Conservation (phyloP, 768 basidiomycete species). For the Clathrus columnatus region DNA sequence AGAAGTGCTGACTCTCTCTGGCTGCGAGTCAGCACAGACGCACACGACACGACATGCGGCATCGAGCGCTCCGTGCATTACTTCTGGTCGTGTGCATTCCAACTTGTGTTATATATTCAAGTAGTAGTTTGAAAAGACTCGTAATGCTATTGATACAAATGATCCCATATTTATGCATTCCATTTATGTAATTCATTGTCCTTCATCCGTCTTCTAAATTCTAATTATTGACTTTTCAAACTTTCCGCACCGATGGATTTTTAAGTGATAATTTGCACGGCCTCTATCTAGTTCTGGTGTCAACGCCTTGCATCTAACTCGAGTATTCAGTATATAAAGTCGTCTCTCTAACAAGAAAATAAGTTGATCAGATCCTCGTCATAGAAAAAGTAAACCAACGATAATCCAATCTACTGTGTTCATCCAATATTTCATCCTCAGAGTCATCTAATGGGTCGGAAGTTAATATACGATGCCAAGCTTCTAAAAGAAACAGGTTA, state of each 20-base stretch:
- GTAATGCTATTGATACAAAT: background rate
- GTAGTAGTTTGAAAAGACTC: too few relatives aligned
- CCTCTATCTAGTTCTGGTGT: constrained; percentile 1
- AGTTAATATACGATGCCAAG: constrained; percentile 59
- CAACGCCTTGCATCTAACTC: background rate
- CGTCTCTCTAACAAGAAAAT: constrained; percentile 1
- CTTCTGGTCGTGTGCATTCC: too few relatives aligned
- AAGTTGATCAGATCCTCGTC: background rate
- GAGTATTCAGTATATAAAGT: constrained; percentile 1
- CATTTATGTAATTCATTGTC: too few relatives aligned
- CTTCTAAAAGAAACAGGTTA: constrained; percentile 36
- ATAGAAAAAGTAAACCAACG: constrained; percentile 32
- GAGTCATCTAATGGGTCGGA: constrained; percentile 71
- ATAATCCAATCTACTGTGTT: constrained; percentile 57
- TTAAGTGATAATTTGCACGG: background rate
- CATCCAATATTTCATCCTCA: constrained; percentile 57
- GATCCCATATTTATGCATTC: background rate
- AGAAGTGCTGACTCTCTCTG: too few relatives aligned
- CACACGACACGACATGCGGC: background rate
- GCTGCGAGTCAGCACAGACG: too few relatives aligned
- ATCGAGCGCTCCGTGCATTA: too few relatives aligned
- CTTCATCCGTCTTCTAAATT: too few relatives aligned
- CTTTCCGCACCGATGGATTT: background rate
- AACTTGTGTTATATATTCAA: too few relatives aligned
- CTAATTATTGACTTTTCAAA: background rate